Evolutionary conservation across 371 early-diverging fungal genomes (phyloP), one percentile per base, ranked within the genome.

Genomic region (Actinomortierella wolfii): DNA sequence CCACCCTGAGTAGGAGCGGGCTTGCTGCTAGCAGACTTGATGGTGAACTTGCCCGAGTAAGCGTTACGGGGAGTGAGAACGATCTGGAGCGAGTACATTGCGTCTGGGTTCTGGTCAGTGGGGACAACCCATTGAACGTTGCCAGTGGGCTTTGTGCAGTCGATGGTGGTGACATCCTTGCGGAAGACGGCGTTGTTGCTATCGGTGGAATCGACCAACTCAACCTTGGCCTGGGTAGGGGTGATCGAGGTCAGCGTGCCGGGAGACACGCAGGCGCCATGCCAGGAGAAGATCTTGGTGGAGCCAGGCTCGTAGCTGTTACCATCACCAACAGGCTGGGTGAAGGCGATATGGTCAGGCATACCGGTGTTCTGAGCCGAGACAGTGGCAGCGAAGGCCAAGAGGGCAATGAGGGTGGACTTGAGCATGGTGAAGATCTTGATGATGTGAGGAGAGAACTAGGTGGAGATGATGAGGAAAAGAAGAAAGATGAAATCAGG

Each of bases 181-280:
- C 87, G 57, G 83, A 81, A 71, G 68, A 61, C 17, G 88, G 92
- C 70, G 66, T 89, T 29, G 87, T 87, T 42, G 56, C 79, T 8
- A 73, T 79, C 17, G 82, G 82, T 57, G 80, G 81, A 39, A 70
- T 87, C 54, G 64, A 82, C 7, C 67, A 79, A 44, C 90, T 64
- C 60, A 26, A 69, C 61, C 4, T 26, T 7, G 45, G 51, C 59
- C 14, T 41, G 40, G 46, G 53, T 57, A 46, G 70, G 70, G 50
- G 18, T 48, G 43, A 50, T 15, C 26, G 65, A 41, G 46, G 34
- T 55, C 46, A 6, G 20, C 23, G 34, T 49, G 6, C 48, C 40
- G 28, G 65, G 51, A 21, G 60, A 0, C 20, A 54, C 58, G 51
- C 70, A 70, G 29, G 56, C 18, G 13, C 26, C 25, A 6, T 14